Evolutionary conservation across 139 green algal species (phyloP), one percentile per base, ranked within the genome.

Genomic region (Edaphochlamys debaryana): DNA sequence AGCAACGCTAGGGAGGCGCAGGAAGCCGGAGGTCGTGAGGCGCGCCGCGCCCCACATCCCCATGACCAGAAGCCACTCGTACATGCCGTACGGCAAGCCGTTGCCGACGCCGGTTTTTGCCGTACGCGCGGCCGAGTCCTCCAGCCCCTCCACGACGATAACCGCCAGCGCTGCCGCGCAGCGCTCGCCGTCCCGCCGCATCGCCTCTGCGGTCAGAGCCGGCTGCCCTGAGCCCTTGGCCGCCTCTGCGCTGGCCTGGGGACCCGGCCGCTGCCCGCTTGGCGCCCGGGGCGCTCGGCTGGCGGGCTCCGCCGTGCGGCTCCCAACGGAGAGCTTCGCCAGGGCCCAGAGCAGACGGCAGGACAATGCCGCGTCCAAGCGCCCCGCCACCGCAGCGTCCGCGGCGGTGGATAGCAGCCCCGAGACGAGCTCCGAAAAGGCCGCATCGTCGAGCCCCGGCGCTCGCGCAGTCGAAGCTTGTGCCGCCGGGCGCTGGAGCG

Each of bases 291-390:
- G n/a, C n/a, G n/a, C n/a, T n/a, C n/a, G n/a, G n/a, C n/a, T n/a
- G n/a, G n/a, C n/a, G n/a, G n/a, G n/a, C n/a, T n/a, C n/a, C n/a
- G n/a, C n/a, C n/a, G n/a, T n/a, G n/a, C n/a, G n/a, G n/a, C n/a
- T n/a, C n/a, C n/a, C n/a, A n/a, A n/a, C n/a, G n/a, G 45, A 56
- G 32, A 82, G 76, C 63, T 82, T 82, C 8, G n/a, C 76, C 76
- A 82, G 64, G 22, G 76, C 76, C 76, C 76, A 82, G 32, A 73
- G 45, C 41, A 73, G 42, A 27, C 76, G 62, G 63, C 62, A 66
- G 32, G 29, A 29, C 23, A 62, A 63, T 29, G 54, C 6, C 34
- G 42, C 34, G 42, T 52, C 76, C 75, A 71, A 30, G 52, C 56
- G 60, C 60, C 60, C 60, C 7, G 30, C 60, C 22, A 32, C 38